Base-by-base conservation (phyloP, 23 red algal genomes). In the Gracilaria caudata region DNA sequence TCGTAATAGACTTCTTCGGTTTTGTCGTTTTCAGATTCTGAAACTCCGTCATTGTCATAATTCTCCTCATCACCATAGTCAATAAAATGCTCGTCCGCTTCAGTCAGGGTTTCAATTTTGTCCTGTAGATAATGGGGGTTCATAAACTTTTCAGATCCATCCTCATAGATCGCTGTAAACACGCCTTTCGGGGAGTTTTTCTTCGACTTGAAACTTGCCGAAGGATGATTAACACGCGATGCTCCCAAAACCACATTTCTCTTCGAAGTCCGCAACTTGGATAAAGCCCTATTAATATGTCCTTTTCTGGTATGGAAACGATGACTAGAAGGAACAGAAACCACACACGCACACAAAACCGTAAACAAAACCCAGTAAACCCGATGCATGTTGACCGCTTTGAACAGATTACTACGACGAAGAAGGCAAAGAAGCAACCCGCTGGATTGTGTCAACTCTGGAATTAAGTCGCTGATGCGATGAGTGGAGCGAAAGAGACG, bases 341-440 rank as follows among this genome's bases (percentile, higher is more conserved):
- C 70, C 43, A 43, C 70, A 26, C 29, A 46, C 70, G 43, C 70
- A 49, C 70, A 75, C 19, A 75, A 47, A 7, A 49, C 33, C 0
- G 70, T 49, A 21, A 75, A 49, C 43, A 75, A 49, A 24, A 75
- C 38, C 70, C 70, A 75, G 25, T 46, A 46, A 36, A 75, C 33
- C 20, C 70, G 70, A 16, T 75, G 43, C 70, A 75, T 75, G 29
- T 45, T 75, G 38, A 49, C 23, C 38, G 43, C 3, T 75, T 3
- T 17, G 61, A 36, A 66, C 26, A 66, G 7, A 32, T 9, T 6
- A 66, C 0, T 8, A 14, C 26, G 12, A 66, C 23, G 30, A 16
- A 33, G 61, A 17, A 19, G 36, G 7, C 61, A 36, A 53, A 17
- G 12, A 17, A 17, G 49, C 8, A 17, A 53, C 30, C 32, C 29